Percentiles rank a stretch among this genome's conserved stretches.
Evolutionary conservation across 768 basidiomycete species (phyloP).

Genomic region (Boletus reticulatus): DNA sequence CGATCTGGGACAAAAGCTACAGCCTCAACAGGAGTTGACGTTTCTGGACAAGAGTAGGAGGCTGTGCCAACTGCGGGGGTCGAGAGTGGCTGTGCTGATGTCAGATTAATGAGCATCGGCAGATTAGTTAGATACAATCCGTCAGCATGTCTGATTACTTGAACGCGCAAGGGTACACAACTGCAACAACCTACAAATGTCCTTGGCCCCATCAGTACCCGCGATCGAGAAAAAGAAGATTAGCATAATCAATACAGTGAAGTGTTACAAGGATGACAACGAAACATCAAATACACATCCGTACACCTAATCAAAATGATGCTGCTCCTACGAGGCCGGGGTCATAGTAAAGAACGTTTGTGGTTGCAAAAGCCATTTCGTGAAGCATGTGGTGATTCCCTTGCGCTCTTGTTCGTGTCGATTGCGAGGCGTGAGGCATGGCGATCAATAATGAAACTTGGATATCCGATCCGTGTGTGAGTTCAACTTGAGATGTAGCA

Average conservation of each 20-base stretch:
- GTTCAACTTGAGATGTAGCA: not conserved
- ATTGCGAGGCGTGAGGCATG: slow-evolving; percentile 24
- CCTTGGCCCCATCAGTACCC: not conserved
- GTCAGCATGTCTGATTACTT: no score
- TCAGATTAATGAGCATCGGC: no score
- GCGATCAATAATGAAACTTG: slow-evolving; percentile 27
- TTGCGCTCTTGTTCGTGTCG: not conserved
- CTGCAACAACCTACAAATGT: not conserved
- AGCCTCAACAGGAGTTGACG: no score
- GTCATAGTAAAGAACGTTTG: slow-evolving; percentile 14
- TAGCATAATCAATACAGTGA: no score
- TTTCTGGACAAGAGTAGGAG: no score
- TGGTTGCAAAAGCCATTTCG: slow-evolving; percentile 30
- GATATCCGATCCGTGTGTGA: slow-evolving; percentile 20
- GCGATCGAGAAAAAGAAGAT: no score
- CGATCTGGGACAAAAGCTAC: no score
- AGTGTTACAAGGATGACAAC: no score
- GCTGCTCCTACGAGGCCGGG: slow-evolving; percentile 8
- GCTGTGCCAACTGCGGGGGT: no score
- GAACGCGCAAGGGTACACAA: not conserved
- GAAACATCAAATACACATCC: not conserved
- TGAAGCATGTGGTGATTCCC: slow-evolving; percentile 2
- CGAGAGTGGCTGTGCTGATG: no score
- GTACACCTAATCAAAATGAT: not conserved
- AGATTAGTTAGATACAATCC: no score